Percentiles rank a stretch among this genome's conserved stretches.
These are phyloP conservation scores for Sequoiadendron giganteum DNA, from an alignment of 75 land plant genomes.

Conservation along the genomic window DNA sequence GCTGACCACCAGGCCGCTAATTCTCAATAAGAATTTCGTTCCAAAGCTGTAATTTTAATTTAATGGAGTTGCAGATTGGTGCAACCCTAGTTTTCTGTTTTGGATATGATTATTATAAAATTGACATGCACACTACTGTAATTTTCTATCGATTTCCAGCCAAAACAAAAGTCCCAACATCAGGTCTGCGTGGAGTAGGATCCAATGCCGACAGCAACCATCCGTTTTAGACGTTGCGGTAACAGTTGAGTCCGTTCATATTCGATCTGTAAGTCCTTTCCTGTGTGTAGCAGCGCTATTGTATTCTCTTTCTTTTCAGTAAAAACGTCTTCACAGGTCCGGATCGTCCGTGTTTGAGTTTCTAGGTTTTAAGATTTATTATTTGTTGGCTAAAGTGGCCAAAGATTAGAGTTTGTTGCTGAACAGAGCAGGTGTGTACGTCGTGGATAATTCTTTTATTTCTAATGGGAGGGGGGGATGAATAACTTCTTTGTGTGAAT, in stretches of 20 bases:
- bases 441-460: background rate
- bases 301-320: background rate
- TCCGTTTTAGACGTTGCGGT: background rate
- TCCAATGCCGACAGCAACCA: background rate
- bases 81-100: constrained; percentile 2
- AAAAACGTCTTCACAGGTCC: background rate
- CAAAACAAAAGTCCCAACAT: background rate
- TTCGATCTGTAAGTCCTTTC: background rate
- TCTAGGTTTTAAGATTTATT: constrained; percentile 5
- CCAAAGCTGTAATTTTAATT: background rate
- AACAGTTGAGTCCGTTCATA: background rate
- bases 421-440: constrained; percentile 13
- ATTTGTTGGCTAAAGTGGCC: constrained; percentile 3
- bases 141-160: too few species aligned
- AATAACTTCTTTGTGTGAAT: constrained; percentile 11
- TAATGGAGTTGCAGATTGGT: constrained; percentile 7
- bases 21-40: background rate
- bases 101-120: background rate
- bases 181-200: background rate
- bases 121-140: too few species aligned
- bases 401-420: constrained; percentile 2
- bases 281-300: background rate
- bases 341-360: background rate
- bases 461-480: background rate
- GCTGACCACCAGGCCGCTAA: constrained; percentile 10